Conservation (phyloP, 352 stramenopile genomes). For the Globisporangium cederbergense region DNA sequence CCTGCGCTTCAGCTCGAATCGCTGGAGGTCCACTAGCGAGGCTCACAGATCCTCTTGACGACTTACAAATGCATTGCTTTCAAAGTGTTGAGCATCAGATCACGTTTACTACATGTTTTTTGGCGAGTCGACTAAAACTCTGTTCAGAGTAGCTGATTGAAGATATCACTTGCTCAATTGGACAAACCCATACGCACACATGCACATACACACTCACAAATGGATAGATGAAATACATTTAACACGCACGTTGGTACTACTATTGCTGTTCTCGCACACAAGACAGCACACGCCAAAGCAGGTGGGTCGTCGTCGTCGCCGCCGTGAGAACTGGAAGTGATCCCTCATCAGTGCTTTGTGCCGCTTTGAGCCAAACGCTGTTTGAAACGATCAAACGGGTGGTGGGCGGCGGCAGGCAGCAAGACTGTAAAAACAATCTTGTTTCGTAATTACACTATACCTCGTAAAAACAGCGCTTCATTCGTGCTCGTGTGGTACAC, state of each 20-base stretch:
- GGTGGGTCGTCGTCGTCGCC: background rate
- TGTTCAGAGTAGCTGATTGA: conserved; percentile 90
- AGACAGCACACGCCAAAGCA: background rate
- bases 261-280: background rate
- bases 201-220: background rate
- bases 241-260: conserved; percentile 16
- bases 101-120: conserved; percentile 71
- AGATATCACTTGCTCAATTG: conserved; percentile 79
- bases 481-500: background rate
- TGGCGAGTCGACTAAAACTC: conserved; percentile 85
- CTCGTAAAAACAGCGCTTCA: background rate
- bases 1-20: too few relatives aligned
- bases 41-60: background rate
- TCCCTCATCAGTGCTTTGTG: background rate
- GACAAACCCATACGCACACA: conserved; percentile 5
- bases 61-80: background rate
- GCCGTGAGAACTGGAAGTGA: conserved; percentile 3
- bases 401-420: background rate
- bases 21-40: too few relatives aligned
- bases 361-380: background rate
- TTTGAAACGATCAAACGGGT: background rate
- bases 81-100: conserved; percentile 65
- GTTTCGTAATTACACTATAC: background rate
- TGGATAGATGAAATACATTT: conserved; percentile 4
- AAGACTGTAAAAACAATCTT: background rate